Percentiles rank a stretch among this genome's conserved stretches.
Conservation (phyloP, 768 basidiomycete species). For the Hygrocybe coccinea region DNA sequence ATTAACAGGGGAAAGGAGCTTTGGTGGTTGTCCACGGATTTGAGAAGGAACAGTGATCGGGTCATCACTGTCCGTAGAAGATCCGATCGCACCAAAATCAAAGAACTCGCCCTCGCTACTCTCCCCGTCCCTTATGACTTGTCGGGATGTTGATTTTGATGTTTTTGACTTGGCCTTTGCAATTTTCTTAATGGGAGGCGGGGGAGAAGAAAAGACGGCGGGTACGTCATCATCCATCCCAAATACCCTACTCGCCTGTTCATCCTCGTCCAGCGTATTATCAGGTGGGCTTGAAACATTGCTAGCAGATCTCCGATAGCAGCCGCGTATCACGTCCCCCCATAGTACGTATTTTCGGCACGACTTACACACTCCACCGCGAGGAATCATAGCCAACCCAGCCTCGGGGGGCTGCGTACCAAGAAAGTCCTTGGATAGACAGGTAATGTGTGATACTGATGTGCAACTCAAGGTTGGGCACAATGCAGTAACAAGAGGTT, state of each 20-base stretch:
- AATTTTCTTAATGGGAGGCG: no score
- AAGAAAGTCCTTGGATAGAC: conserved; percentile 50
- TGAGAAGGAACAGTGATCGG: no score
- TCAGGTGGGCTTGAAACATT: conserved; percentile 26
- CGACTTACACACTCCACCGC: conserved; percentile 54
- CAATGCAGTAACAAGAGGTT: conserved; percentile 46
- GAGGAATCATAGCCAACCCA: conserved; percentile 41
- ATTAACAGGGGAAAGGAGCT: no score
- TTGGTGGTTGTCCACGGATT: no score
- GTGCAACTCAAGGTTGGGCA: conserved; percentile 50
- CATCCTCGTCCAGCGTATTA: conserved; percentile 28
- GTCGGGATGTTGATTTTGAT: no score
- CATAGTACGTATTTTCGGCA: conserved; percentile 57
- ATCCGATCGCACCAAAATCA: conserved; percentile 21
- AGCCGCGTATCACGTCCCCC: conserved; percentile 65
- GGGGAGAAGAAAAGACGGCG: no score
- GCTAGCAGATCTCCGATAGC: conserved; percentile 45
- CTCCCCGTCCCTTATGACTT: background rate
- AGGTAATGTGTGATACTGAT: conserved; percentile 52
- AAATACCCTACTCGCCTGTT: conserved; percentile 10
- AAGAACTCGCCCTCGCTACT: conserved; percentile 29
- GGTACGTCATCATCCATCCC: conserved; percentile 2
- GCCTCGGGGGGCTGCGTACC: conserved; percentile 8
- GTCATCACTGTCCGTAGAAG: no score
- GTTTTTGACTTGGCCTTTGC: no score